Base-by-base conservation (phyloP, 2,329 filamentous ascomycete species). In the Basipetospora chlamydospora region DNA sequence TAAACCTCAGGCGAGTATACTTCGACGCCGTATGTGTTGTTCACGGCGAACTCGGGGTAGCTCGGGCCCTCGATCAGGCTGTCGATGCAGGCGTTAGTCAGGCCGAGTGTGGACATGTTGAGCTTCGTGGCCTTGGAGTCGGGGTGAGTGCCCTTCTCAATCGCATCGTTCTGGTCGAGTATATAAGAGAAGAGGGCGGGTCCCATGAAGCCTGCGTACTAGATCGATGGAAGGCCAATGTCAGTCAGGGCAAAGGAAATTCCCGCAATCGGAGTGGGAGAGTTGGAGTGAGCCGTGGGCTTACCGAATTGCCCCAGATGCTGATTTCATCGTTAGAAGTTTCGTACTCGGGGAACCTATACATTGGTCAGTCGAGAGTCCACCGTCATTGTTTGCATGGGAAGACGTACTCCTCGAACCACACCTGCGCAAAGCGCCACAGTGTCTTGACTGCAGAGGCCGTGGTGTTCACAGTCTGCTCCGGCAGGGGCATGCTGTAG, bases 1-100 rank as follows among this genome's bases (percentile, higher is more conserved):
- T 50, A 57, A 15, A 47, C 54, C 2, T 64, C 62, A 6, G 66
- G 57, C 31, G 64, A 62, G 43, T 81, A 66, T 3, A 67, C 61
- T 42, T 70, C 48, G 39, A 80, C 65, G 7, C 66, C 71, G 49
- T 81, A 86, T 0, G 76, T 73, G 49, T 81, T 82, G 48, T 73
- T 70, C 39, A 63, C 62, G 8, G 70, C 69, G 50, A 77, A 77
- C 6, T 54, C 49, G 1, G 72, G 64, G 43, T 70, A 74, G 45
- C 57, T 70, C 3, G 69, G 66, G 3, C 61, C 59, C 53, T 84
- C 75, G 1, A 74, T 61, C 21, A 73, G 51, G 44, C 70, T 63
- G 47, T 86, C 81, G 25, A 85, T 60, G 43, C 77, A 72, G 10
- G 78, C 80, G 50, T 85, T 82, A 40, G 83, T 60, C 40, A 86